phyloP scores from a whole-genome alignment of 305 asterid genomes.

The Ajuga reptans region DNA sequence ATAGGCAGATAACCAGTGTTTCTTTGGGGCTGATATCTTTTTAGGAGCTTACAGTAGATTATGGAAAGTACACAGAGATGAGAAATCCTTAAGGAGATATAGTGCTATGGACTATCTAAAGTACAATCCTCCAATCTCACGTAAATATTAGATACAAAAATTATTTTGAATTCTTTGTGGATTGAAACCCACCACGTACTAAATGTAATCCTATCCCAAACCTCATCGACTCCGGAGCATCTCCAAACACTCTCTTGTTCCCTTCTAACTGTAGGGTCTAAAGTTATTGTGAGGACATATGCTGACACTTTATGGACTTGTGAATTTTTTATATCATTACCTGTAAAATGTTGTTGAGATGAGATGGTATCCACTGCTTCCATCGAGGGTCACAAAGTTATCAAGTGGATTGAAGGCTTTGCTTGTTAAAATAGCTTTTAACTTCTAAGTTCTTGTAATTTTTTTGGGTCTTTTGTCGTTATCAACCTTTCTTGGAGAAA shows the following conservation, averaged over 20 bases:
- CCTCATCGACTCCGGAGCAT: too few species aligned
- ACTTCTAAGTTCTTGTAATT: not conserved
- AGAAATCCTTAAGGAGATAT: too few species aligned
- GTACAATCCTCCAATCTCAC: too few species aligned
- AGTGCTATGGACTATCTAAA: too few species aligned
- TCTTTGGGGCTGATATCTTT: not conserved
- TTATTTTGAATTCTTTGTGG: too few species aligned
- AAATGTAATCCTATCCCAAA: too few species aligned
- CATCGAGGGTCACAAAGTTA: not conserved
- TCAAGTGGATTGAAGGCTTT: slow-evolving; percentile 3
- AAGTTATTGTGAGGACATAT: not conserved
- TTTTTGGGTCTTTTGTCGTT: not conserved
- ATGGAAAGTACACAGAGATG: too few species aligned
- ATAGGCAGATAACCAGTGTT: not conserved
- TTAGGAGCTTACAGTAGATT: not conserved
- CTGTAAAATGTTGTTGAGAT: not conserved
- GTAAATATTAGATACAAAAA: too few species aligned
- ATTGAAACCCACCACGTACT: too few species aligned
- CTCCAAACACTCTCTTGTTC: too few species aligned
- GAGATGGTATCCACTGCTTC: not conserved
- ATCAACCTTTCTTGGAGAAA: not conserved
- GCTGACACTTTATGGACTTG: not conserved
- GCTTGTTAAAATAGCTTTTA: not conserved
- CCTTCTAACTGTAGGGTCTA: not conserved
- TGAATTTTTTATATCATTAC: not conserved